Base-by-base conservation (phyloP, 345 rosid genomes). In the Raphanus sativus region DNA sequence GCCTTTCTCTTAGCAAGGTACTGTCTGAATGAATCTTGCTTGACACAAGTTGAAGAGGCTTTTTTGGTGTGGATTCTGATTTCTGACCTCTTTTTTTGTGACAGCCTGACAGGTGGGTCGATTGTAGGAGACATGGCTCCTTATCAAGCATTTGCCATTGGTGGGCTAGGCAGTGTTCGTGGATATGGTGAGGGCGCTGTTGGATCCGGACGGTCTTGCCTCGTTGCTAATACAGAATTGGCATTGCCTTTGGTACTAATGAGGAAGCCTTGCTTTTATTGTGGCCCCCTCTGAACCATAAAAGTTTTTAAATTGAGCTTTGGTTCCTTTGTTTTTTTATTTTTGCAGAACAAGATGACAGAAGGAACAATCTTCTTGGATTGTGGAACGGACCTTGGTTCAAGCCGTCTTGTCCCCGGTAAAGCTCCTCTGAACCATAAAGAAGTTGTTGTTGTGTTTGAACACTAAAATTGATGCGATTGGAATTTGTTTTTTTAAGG, bases 81-180 rank as follows among this genome's bases (percentile, higher is more conserved):
- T 59, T 76, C 70, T 81, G n/a, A n/a, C 8, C 40, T 40, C 48
- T 48, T 3, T 40, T 54, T 58, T 38, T 82, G 73, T 73, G 66
- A 67, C 87, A 94, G 98, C 85, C 77, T 94, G 84, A 89, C 95
- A 83, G 97, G 95, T 76, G 98, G 98, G 74, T 92, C 98, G 42
- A 94, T 92, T 77, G 98, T 94, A 48, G 98, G 98, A 80, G 97
- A 92, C 83, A 94, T 94, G 95, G 95, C 98, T 82, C 98, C 98
- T 79, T 90, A 92, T 83, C 98, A 92, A 84, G 97, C 98, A 71
- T 94, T 94, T 87, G 85, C 98, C 75, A 84, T 94, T 63, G 98
- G 98, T 29, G 98, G 98, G 75, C 67, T 87, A 42, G 92, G 90
- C 69, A 90, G 92, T 70, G 97, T 94, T 8, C 85, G 98, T 55